Evolutionary conservation across 1,284 basidiomycete genomes (phyloP).

Genomic region (Irpex lacteus): DNA sequence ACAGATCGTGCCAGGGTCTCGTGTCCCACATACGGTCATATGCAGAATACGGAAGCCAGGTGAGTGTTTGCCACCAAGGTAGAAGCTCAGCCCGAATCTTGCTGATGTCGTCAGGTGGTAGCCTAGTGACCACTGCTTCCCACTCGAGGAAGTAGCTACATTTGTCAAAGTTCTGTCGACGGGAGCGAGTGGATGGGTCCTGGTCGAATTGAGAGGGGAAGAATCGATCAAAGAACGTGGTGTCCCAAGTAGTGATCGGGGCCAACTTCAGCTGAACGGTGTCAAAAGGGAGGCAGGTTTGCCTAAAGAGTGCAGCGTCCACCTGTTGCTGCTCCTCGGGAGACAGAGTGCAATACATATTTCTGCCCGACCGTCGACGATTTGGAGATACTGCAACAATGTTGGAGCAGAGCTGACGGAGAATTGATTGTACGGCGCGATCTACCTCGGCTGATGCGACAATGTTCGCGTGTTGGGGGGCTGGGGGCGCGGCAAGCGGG

Average conservation of each 20-base stretch:
- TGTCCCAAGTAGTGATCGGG: background rate
- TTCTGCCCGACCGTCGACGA: too few species aligned
- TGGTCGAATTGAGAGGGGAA: background rate
- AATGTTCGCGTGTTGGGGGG: background rate
- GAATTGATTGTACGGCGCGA: background rate
- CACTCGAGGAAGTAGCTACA: background rate
- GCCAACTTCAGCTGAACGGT: background rate
- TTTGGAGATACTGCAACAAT: background rate
- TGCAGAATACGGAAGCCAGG: background rate
- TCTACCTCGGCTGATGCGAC: background rate
- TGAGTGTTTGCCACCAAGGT: background rate
- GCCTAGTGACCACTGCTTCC: background rate
- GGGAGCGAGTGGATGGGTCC: background rate
- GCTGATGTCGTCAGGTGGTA: background rate
- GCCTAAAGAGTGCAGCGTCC: background rate
- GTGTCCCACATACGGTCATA: constrained; percentile 1
- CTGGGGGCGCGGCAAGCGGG: background rate
- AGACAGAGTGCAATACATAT: background rate
- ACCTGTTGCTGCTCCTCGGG: background rate
- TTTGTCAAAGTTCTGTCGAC: background rate
- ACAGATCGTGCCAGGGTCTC: background rate
- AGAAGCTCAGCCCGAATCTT: background rate
- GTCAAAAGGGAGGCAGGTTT: background rate
- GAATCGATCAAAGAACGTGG: background rate
- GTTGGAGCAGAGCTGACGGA: background rate